Conservation (phyloP, 176 grass and related monocot species). For the Raddia guianensis region DNA sequence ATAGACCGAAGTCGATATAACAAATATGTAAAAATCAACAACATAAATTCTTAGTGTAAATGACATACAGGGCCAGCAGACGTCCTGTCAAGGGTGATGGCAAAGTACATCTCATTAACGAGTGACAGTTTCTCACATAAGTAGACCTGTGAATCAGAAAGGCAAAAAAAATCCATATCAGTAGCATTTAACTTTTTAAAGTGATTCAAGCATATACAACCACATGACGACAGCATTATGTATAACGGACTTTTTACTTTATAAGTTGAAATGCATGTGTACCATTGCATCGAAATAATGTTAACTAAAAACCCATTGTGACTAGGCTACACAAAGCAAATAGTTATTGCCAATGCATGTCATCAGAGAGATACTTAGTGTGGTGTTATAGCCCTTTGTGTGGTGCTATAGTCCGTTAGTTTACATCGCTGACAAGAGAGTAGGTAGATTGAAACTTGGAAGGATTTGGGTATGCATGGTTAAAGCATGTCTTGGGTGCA, state of each 20-base stretch:
- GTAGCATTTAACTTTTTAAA: slow-evolving; percentile 14
- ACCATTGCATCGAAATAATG: slow-evolving; percentile 2
- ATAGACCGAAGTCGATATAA: background rate
- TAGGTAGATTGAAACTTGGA: background rate
- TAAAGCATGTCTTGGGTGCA: background rate
- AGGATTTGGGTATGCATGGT: background rate
- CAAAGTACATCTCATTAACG: slow-evolving; percentile 99
- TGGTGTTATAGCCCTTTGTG: background rate
- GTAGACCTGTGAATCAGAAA: slow-evolving; percentile 71
- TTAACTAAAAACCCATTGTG: background rate
- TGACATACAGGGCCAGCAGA: slow-evolving; percentile 88
- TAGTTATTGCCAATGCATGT: background rate
- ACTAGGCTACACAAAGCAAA: background rate
- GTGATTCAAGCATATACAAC: slow-evolving; percentile 2
- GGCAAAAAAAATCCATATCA: slow-evolving; percentile 15
- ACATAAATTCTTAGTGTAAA: slow-evolving; percentile 19
- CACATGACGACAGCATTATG: slow-evolving; percentile 3
- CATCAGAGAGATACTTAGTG: background rate
- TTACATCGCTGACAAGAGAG: background rate
- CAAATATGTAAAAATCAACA: slow-evolving; percentile 23
- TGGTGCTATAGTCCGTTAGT: background rate
- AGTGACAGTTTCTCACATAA: slow-evolving; percentile 94
- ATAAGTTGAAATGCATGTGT: slow-evolving; percentile 1
- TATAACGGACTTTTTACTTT: background rate
- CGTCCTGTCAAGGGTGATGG: slow-evolving; percentile 93